Evolutionary conservation across 2,329 filamentous ascomycete genomes (phyloP).

Genomic region (Ophiostoma himal-ulmi): DNA sequence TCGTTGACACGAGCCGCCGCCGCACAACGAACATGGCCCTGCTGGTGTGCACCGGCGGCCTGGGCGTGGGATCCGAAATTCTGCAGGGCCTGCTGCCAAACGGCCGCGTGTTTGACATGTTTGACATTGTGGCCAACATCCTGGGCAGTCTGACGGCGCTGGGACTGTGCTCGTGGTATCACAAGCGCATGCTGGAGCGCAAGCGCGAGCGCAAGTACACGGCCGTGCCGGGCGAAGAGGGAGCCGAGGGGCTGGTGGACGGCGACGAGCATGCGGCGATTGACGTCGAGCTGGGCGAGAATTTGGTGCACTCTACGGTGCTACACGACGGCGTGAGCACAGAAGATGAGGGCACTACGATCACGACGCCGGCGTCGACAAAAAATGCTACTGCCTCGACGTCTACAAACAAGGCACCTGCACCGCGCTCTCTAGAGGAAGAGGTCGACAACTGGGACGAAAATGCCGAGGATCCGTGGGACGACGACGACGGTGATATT

Average conservation of each 20-base stretch:
- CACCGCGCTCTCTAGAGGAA: conserved; percentile 55
- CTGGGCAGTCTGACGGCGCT: conserved; percentile 68
- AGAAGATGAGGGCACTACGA: conserved; percentile 30
- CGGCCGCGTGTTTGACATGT: conserved; percentile 65
- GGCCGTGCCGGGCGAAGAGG: conserved; percentile 57
- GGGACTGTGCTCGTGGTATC: conserved; percentile 80
- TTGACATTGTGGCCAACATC: conserved; percentile 83
- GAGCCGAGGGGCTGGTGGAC: conserved; percentile 62
- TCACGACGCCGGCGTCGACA: conserved; percentile 44
- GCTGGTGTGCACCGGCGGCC: conserved; percentile 64
- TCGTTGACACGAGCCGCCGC: conserved; percentile 82
- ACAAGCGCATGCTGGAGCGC: conserved; percentile 89
- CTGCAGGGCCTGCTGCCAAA: conserved; percentile 70
- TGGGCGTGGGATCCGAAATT: conserved; percentile 70
- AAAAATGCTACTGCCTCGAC: conserved; percentile 36
- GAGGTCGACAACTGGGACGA: conserved; percentile 94
- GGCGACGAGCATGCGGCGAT: conserved; percentile 49
- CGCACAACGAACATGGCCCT: conserved; percentile 80
- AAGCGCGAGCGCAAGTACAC: conserved; percentile 70
- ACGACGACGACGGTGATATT: conserved; percentile 38
- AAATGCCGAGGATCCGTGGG: conserved; percentile 59
- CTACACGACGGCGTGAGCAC: conserved; percentile 50
- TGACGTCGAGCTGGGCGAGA: conserved; percentile 73
- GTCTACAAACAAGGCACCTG: neutral
- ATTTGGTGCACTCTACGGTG: conserved; percentile 33